Percentiles rank a stretch among this genome's conserved stretches.
Evolutionary conservation across 495 filamentous ascomycete species (phyloP).

Genomic region (Penicillium silybi): DNA sequence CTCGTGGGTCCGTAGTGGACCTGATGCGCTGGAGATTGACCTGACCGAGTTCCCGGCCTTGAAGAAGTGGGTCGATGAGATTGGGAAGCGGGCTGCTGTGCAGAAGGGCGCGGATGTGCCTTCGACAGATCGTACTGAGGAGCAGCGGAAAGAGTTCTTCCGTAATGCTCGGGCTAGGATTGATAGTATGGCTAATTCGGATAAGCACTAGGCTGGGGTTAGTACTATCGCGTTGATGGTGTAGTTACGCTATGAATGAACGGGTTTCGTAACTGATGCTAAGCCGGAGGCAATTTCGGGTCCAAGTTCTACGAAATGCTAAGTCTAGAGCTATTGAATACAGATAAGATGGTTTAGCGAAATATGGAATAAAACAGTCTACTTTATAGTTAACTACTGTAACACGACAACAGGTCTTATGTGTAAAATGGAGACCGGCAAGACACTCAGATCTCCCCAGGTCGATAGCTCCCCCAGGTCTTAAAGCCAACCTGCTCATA

Average conservation of each 20-base stretch:
- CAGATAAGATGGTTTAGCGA: too few relatives aligned
- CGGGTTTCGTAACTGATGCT: background rate
- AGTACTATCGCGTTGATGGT: background rate
- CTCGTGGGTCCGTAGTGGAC: conserved; percentile 28
- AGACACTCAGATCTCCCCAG: conserved; percentile 21
- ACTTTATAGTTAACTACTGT: too few relatives aligned
- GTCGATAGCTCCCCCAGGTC: conserved; percentile 42
- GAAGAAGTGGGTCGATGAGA: conserved; percentile 31
- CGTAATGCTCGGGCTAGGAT: conserved; percentile 27
- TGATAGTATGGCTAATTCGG: conserved; percentile 23
- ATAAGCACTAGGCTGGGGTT: conserved; percentile 19
- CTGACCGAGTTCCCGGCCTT: conserved; percentile 35
- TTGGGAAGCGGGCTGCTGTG: conserved; percentile 28
- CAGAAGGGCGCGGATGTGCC: conserved; percentile 27
- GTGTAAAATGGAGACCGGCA: too few relatives aligned
- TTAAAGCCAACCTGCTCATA: conserved; percentile 49
- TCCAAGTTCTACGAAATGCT: too few relatives aligned
- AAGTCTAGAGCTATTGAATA: too few relatives aligned
- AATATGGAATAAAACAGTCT: too few relatives aligned
- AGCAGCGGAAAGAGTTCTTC: conserved; percentile 30
- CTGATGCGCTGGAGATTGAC: conserved; percentile 25
- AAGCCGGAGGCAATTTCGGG: background rate
- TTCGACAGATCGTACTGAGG: conserved; percentile 12
- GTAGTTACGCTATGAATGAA: background rate
- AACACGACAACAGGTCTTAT: too few relatives aligned